phyloP scores from a whole-genome alignment of 352 stramenopile species.

The Phytophthora hybrid region DNA sequence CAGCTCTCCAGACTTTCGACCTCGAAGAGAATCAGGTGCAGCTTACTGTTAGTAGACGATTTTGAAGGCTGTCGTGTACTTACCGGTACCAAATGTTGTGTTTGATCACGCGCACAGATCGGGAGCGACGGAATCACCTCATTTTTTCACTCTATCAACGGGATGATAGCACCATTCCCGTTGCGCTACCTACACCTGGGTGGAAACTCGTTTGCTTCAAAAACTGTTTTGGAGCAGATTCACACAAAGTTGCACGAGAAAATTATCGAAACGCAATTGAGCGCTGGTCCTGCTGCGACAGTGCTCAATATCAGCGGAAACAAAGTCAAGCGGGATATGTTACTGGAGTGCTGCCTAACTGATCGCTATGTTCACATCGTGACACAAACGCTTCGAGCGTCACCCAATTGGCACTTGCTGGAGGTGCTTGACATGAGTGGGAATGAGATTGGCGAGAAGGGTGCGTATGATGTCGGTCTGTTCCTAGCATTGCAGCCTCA shows the following conservation, averaged over 20 bases:
- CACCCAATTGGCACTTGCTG: constrained; percentile 41
- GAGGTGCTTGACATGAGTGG: constrained; percentile 63
- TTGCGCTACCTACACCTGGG: constrained; percentile 52
- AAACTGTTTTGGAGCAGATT: constrained; percentile 23
- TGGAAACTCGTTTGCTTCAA: constrained; percentile 28
- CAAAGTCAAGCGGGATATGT: constrained; percentile 32
- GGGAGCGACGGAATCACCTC: constrained; percentile 36
- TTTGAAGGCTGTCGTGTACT: not conserved
- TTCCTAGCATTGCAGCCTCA: constrained; percentile 52
- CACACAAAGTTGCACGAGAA: constrained; percentile 55
- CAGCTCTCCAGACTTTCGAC: constrained; percentile 49
- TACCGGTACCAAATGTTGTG: not conserved
- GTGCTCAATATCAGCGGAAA: constrained; percentile 37
- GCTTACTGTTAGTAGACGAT: not conserved
- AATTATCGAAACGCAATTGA: constrained; percentile 49
- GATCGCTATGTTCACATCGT: constrained; percentile 35
- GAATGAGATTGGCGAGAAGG: constrained; percentile 55
- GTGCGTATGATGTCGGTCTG: constrained; percentile 48
- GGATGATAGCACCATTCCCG: constrained; percentile 37
- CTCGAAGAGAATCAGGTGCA: constrained; percentile 56
- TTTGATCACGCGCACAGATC: constrained; percentile 41
- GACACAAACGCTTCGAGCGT: constrained; percentile 28
- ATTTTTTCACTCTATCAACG: constrained; percentile 51
- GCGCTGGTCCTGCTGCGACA: not conserved
- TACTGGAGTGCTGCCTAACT: constrained; percentile 43